Percentiles rank a stretch among this genome's conserved stretches.
These are phyloP conservation scores for Andrographis paniculata DNA, from an alignment of 305 asterid genomes.

Conservation along the genomic window DNA sequence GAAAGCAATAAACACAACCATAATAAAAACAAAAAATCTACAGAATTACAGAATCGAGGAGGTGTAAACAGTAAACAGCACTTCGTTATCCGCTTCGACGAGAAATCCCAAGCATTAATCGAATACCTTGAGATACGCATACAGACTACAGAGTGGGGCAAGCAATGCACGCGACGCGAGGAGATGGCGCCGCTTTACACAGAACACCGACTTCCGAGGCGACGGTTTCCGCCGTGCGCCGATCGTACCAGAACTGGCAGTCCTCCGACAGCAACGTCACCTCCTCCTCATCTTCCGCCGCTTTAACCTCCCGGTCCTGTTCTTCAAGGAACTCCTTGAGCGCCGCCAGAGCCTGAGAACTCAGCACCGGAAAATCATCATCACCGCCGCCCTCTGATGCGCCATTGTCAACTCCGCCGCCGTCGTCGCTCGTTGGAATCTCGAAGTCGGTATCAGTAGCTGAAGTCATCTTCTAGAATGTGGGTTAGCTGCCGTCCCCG, in stretches of 20 bases:
- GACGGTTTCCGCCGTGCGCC: conserved; percentile 65
- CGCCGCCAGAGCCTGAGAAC: conserved; percentile 69
- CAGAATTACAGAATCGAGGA: background rate
- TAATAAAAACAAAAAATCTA: background rate
- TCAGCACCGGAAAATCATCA: conserved; percentile 60
- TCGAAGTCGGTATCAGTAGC: too few species aligned
- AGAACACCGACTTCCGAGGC: conserved; percentile 65
- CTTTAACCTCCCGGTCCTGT: conserved; percentile 32
- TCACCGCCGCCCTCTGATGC: conserved; percentile 31
- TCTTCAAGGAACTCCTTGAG: conserved; percentile 75
- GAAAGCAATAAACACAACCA: conserved; percentile 1
- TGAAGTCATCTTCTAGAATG: too few species aligned
- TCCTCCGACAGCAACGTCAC: conserved; percentile 74
- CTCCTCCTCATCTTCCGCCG: conserved; percentile 38
- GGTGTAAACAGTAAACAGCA: conserved; percentile 1
- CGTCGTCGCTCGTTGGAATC: too few species aligned
- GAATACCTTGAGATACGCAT: conserved; percentile 87
- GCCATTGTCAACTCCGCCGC: conserved; percentile 2
- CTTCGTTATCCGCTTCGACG: background rate
- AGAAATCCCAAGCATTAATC: conserved; percentile 1
- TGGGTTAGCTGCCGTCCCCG: too few species aligned
- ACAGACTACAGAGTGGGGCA: conserved; percentile 97
- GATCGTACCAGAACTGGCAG: conserved; percentile 97
- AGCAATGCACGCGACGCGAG: conserved; percentile 78
- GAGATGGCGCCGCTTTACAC: conserved; percentile 34